Evolutionary conservation across 2,329 filamentous ascomycete genomes (phyloP), one percentile per base, ranked within the genome.

Genomic region (Pezicula rhizophila): DNA sequence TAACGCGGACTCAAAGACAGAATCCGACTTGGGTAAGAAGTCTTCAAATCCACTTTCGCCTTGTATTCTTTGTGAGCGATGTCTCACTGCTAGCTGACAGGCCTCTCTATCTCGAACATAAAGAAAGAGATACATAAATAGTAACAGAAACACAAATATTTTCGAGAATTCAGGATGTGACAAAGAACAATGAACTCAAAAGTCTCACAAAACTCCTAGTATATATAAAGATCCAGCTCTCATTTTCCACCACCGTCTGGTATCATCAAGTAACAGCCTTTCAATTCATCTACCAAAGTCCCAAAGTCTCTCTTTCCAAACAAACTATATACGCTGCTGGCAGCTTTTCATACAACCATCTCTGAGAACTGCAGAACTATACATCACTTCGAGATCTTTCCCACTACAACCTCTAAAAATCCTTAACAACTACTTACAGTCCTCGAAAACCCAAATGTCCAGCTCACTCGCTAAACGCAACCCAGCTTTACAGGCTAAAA

Each of bases 401-500:
- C 10, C 14, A 17, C 15, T 35, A 17, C 11, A 20, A n/a, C 46
- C n/a, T 35, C 35, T 20, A 15, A 23, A 46, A 8, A 34, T 10
- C 12, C 38, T 17, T 23, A 6, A 11, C 8, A 17, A 12, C 35
- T 12, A 23, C 23, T 4, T 10, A 5, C 38, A 18, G 12, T 38
- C 35, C n/a, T 38, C n/a, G 18, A 38, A 40, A 39, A 26, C 46
- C 51, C 33, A 38, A 42, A 18, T 52, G 45, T 28, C 45, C 14
- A 48, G 25, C 67, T 49, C 11, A 40, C 38, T 17, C 38, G 17
- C 38, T 11, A 18, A 40, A 23, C 66, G 62, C 51, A 75, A 75
- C 66, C 75, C 76, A 0, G 72, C 66, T 6, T 75, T 89, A 52
- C 69, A 71, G 8, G 65, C 72, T 53, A 88, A 89, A 61, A 74